Evolutionary conservation across 164 flowering plant genomes (phyloP), one percentile per base, ranked within the genome.

Genomic region (Nelumbo lutea): DNA sequence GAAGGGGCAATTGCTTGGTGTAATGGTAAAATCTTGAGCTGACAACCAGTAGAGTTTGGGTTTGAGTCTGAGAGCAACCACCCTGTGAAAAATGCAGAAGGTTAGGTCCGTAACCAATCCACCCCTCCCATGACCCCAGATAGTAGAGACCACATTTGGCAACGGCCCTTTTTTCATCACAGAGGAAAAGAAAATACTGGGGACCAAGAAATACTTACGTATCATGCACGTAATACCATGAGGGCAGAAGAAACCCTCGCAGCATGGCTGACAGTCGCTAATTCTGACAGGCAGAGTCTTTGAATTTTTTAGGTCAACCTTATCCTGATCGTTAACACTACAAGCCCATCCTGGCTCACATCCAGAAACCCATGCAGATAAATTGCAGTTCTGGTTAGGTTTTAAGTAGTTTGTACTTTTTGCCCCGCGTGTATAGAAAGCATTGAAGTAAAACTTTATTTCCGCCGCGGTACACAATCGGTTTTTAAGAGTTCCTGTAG

Each of bases 291-390:
- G 97, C 45, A 87, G 75, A 55, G 73, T 76, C 61, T 81, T 71
- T 1, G 82, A 65, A 64, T 87, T 80, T 70, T 73, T 80, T 0
- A 87, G 81, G 64, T 90, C 87, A 69, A 87, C 85, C 46, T 77
- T 82, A 60, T 77, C 57, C 41, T 72, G 72, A 41, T 51, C 9
- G 13, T 75, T 82, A 72, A 69, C 74, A 61, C 80, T 75, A 66
- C 99, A 95, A 66, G 95, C 96, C 99, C 99, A 95, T 58, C 99
- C 99, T 7, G 98, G 95, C 79, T 95, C 98, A 78, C 98, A 95
- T 27, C 99, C 99, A 61, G 83, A n/a, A 61, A 82, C 77, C 98
- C 97, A 93, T 1, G 83, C 70, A 5, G 90, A 79, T 68, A 87
- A 73, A 75, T 95, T 95, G 63, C 98, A 95, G 75, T 95, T 95